Evolutionary conservation across 108 stramenopile genomes (phyloP).

Genomic region (Bacterosira constricta): DNA sequence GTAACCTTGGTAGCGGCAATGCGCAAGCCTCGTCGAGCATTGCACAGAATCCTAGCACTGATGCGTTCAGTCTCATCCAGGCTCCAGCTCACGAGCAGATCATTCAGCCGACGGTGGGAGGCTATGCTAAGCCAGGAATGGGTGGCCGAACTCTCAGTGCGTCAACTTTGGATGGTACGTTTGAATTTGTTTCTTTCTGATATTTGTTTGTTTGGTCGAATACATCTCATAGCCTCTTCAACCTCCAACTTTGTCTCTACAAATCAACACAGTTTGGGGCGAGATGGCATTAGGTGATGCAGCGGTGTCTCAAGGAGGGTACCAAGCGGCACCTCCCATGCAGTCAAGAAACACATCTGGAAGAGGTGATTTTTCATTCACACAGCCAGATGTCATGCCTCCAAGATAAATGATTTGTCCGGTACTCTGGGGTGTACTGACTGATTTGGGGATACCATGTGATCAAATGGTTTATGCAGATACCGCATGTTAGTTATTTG

Average conservation of each 20-base stretch:
- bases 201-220: neutral
- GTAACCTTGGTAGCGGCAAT: conserved; percentile 47
- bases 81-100: conserved; percentile 26
- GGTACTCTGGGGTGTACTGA: neutral
- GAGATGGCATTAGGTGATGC: conserved; percentile 84
- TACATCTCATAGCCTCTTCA: neutral
- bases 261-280: conserved; percentile 68
- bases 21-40: conserved; percentile 2
- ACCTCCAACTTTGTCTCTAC: neutral
- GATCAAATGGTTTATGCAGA: too few species aligned
- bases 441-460: neutral
- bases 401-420: conserved; percentile 60
- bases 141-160: conserved; percentile 37
- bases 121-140: conserved; percentile 20
- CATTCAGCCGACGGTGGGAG: conserved; percentile 17
- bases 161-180: conserved; percentile 31
- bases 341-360: conserved; percentile 32
- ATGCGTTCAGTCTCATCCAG: conserved; percentile 51
- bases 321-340: conserved; percentile 19
- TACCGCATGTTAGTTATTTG: too few species aligned
- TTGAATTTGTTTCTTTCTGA: neutral
- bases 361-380: conserved; percentile 73
- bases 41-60: conserved; percentile 46
- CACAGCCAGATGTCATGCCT: conserved; percentile 88
- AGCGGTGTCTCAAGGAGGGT: conserved; percentile 16